A percentile compares a stretch with the other conserved stretches of the same genome.
These are phyloP conservation scores for Aspergillaceae sp. DNA, from an alignment of 2,329 filamentous ascomycete species.

Conservation along the genomic window DNA sequence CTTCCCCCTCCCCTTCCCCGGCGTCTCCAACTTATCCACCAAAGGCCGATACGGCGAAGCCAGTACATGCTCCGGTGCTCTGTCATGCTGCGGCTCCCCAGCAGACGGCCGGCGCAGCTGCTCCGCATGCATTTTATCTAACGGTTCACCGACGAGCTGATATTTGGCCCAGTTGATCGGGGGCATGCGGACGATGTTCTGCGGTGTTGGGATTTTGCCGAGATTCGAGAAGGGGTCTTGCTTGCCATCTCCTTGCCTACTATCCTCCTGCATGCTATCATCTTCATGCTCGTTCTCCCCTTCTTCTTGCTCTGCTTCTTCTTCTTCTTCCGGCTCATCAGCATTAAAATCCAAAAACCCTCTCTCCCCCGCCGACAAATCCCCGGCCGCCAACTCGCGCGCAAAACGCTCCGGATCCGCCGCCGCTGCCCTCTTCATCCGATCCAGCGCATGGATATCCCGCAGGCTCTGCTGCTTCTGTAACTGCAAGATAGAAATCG, in stretches of 20 bases:
- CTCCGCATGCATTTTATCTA: constrained; percentile 77
- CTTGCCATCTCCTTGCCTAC: neutral
- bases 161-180: constrained; percentile 95
- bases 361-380: constrained; percentile 39
- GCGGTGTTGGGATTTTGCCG: constrained; percentile 61
- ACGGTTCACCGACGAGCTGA: constrained; percentile 72
- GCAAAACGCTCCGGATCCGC: constrained; percentile 64
- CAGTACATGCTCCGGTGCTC: constrained; percentile 44
- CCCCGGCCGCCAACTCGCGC: constrained; percentile 56
- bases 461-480: constrained; percentile 69
- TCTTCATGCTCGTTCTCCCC: constrained; percentile 7
- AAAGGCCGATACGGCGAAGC: constrained; percentile 54
- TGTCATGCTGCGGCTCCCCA: constrained; percentile 33
- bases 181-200: constrained; percentile 76
- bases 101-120: constrained; percentile 56
- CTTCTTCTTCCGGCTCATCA: constrained; percentile 26
- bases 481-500: constrained; percentile 77
- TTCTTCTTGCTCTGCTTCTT: constrained; percentile 23
- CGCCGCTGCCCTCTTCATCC: constrained; percentile 62
- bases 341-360: constrained; percentile 27
- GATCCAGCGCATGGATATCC: constrained; percentile 63
- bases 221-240: constrained; percentile 35
- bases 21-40: constrained; percentile 41
- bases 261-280: constrained; percentile 8
- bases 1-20: constrained; percentile 22